Evolutionary conservation across 1,139 yeast genomes (phyloP), one percentile per base, ranked within the genome.

Genomic region (Spathaspora sp.): DNA sequence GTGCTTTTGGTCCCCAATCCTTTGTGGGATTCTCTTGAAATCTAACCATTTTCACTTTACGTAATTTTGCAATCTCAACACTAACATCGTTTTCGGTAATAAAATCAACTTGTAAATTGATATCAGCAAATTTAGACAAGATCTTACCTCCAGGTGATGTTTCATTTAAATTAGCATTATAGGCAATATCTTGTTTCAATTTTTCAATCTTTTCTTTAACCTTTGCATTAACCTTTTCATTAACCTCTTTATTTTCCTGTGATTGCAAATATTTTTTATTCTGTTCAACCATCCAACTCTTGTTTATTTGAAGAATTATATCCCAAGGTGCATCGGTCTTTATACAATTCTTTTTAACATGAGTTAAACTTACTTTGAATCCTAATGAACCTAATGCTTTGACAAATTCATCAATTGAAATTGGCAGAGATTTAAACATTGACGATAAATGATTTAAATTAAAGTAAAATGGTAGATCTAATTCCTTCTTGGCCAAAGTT

Each of bases 1-100:
- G 81, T 3, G 95, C 82, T 68, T 87, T 89, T 34, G 97, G 99
- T 0, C 99, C 99, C 99, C 99, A 93, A 62, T 88, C 85, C 64
- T 86, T 89, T 1, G 89, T 80, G 10, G 99, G 99, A 61, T 91
- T 91, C 59, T 85, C 90, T 64, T 90, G 99, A 65, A 78, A 91
- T 55, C 97, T 76, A 15, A 89, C 89, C 62, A 91, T 80, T 66
- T 89, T 89, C 51, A 89, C 74, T 54, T 81, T 84, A 56, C 97
- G 76, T 48, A 89, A 71, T 47, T 68, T 72, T 52, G 82, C 82
- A 45, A 86, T 65, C 50, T 71, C 74, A 31, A 70, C 75, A 55
- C 85, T 78, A 39, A 78, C 77, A 31, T 77, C 82, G 52, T 81
- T 88, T 47, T 63, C 68, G 4, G 70, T 70, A 25, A 56, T 65